A percentile compares a stretch with the other conserved stretches of the same genome.
Evolutionary conservation across 176 grass and related monocot genomes (phyloP).

Genomic region (Panicum miliaceum): DNA sequence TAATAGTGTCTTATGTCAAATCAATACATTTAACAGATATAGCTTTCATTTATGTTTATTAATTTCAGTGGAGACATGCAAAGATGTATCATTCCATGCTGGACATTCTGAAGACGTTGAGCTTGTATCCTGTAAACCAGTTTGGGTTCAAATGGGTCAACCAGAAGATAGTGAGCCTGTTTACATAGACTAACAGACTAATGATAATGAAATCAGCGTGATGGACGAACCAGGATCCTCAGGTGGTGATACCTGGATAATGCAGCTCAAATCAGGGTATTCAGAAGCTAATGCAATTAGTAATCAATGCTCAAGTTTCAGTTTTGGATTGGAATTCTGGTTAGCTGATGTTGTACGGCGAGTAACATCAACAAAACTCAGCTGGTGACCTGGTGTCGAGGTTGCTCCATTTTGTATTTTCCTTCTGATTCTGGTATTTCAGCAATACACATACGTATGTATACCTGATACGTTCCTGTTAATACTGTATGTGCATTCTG

Average conservation of each 20-base stretch:
- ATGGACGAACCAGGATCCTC: slow-evolving; percentile 3
- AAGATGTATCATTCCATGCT: slow-evolving; percentile 14
- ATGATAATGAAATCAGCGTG: neutral
- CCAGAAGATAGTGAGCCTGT: slow-evolving; percentile 17
- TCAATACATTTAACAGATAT: neutral
- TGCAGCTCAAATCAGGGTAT: neutral
- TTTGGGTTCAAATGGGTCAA: slow-evolving; percentile 32
- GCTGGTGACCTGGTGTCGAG: too few relatives aligned
- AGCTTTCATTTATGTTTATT: slow-evolving; percentile 2
- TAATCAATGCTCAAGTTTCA: neutral
- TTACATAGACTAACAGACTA: slow-evolving; percentile 8
- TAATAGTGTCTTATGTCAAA: neutral
- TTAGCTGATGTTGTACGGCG: neutral
- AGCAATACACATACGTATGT: neutral
- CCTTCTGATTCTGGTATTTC: neutral
- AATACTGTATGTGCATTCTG: neutral
- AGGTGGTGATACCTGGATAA: neutral
- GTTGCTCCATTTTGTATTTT: neutral
- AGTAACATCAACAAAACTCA: neutral
- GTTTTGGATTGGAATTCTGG: neutral
- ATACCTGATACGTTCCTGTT: neutral
- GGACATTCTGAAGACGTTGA: slow-evolving; percentile 3
- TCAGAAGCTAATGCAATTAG: neutral
- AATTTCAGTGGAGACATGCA: slow-evolving; percentile 10
- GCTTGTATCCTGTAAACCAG: slow-evolving; percentile 12